These are phyloP conservation scores for Boletus smithii DNA, from an alignment of 1,284 basidiomycete genomes.

Conservation along the genomic window DNA sequence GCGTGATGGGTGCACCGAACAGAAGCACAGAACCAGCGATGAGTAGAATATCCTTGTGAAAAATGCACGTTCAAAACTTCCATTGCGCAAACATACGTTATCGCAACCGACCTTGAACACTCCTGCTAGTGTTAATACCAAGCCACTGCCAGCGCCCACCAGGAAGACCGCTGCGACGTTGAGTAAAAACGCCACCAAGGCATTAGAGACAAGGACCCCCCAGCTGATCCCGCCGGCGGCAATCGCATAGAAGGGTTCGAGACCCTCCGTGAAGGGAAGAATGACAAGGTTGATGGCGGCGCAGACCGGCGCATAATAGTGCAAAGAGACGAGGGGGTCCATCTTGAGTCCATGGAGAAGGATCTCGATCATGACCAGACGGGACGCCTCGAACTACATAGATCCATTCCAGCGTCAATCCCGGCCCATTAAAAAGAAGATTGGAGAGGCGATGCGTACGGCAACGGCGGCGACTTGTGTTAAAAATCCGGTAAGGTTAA, in stretches of 20 bases:
- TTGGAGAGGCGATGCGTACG: constrained; percentile 41
- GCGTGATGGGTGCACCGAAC: constrained; percentile 76
- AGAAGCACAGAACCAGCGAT: constrained; percentile 87
- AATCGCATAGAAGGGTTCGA: constrained; percentile 75
- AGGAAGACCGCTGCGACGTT: constrained; percentile 95
- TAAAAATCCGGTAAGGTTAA: constrained; percentile 85
- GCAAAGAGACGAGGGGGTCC: constrained; percentile 93
- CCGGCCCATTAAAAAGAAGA: neutral
- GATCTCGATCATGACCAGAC: constrained; percentile 95
- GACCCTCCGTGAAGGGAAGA: constrained; percentile 86
- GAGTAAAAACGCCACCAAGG: constrained; percentile 83
- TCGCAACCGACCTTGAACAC: constrained; percentile 74
- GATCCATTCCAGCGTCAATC: constrained; percentile 9
- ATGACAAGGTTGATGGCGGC: constrained; percentile 84
- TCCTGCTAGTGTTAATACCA: constrained; percentile 91
- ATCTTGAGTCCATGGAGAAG: constrained; percentile 95
- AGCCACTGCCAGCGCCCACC: constrained; percentile 82
- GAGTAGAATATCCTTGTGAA: constrained; percentile 81
- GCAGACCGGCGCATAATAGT: constrained; percentile 97
- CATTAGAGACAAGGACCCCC: constrained; percentile 81
- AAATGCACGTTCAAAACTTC: neutral
- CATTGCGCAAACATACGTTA: neutral
- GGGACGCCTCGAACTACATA: constrained; percentile 79
- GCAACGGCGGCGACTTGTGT: constrained; percentile 79
- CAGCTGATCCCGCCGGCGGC: constrained; percentile 54